Evolutionary conservation across 345 rosid species (phyloP), one percentile per base, ranked within the genome.

Genomic region (Boechera retrofracta): DNA sequence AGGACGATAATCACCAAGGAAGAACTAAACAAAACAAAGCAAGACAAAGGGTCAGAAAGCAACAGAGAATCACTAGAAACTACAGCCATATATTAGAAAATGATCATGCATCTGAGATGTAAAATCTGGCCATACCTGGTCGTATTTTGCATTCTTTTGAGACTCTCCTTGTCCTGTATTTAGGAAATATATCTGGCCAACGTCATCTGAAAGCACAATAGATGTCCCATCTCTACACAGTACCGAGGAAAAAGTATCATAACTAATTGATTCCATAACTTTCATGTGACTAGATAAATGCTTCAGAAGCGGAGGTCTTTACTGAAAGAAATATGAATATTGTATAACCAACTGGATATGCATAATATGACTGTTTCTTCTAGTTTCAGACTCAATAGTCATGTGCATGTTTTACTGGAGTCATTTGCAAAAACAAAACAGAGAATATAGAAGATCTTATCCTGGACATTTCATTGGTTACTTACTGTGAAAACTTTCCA

Each of bases 401-500:
- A 52, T 16, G 42, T 49, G 68, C 62, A 67, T 52, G 58, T 44
- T 26, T 52, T 41, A 55, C 35, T 47, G 57, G n/a, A 66, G 49
- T 74, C 41, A 58, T 75, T 68, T 47, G 53, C 16, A 65, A 49
- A 49, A 41, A 53, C 70, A 69, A 53, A 57, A 65, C 18, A 51
- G 51, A 47, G 64, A 42, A 67, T 42, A 61, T 21, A 66, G 35
- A 49, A 57, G 69, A 26, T 48, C 35, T 56, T 74, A 42, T 78
- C 76, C 28, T 52, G 53, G 63, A 67, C 38, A 51, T 72, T 45
- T 39, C 54, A 57, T 48, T 16, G 67, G 55, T 55, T 75, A 88
- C 99, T 91, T 89, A 95, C 99, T 97, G 91, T 76, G 99, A 92
- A 85, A 95, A 95, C 83, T 95, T 95, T 72, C 99, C 98, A 83